phyloP scores from a whole-genome alignment of 805 yeast species.

The Yamadazyma paraphyllophila region DNA sequence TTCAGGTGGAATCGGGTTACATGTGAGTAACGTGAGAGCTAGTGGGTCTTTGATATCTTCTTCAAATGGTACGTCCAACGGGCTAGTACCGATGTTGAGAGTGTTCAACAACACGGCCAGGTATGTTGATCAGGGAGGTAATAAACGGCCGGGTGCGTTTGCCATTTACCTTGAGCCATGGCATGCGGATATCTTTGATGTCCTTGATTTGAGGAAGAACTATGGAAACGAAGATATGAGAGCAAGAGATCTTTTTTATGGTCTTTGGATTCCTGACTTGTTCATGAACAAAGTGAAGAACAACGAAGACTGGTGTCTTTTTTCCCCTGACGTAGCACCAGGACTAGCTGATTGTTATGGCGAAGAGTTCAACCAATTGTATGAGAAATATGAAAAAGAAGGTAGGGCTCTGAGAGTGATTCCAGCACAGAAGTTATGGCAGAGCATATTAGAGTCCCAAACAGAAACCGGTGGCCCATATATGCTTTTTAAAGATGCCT shows the following conservation, averaged over 20 bases:
- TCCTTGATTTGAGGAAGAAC: constrained; percentile 82
- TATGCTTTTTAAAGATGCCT: constrained; percentile 89
- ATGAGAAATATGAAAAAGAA: constrained; percentile 68
- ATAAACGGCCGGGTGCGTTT: constrained; percentile 96
- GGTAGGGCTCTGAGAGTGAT: constrained; percentile 63
- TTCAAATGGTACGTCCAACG: constrained; percentile 89
- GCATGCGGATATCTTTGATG: constrained; percentile 90
- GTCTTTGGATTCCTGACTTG: constrained; percentile 91
- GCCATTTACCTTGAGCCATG: constrained; percentile 94
- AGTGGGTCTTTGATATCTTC: constrained; percentile 88
- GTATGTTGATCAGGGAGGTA: constrained; percentile 98
- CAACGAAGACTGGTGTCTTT: constrained; percentile 81
- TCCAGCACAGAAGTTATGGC: constrained; percentile 90
- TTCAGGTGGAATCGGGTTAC: constrained; percentile 95
- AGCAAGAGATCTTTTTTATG: constrained; percentile 91
- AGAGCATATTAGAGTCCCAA: constrained; percentile 84
- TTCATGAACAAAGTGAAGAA: constrained; percentile 88
- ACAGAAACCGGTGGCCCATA: constrained; percentile 97
- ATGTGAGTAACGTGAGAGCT: constrained; percentile 82
- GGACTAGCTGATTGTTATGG: constrained; percentile 84
- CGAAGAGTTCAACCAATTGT: constrained; percentile 72
- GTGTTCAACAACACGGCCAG: constrained; percentile 95
- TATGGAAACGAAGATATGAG: constrained; percentile 94
- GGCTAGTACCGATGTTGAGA: constrained; percentile 92
- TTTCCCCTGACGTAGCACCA: constrained; percentile 86